These are phyloP conservation scores for Cercospora sp. DNA, from an alignment of 2,329 filamentous ascomycete species.

Conservation along the genomic window DNA sequence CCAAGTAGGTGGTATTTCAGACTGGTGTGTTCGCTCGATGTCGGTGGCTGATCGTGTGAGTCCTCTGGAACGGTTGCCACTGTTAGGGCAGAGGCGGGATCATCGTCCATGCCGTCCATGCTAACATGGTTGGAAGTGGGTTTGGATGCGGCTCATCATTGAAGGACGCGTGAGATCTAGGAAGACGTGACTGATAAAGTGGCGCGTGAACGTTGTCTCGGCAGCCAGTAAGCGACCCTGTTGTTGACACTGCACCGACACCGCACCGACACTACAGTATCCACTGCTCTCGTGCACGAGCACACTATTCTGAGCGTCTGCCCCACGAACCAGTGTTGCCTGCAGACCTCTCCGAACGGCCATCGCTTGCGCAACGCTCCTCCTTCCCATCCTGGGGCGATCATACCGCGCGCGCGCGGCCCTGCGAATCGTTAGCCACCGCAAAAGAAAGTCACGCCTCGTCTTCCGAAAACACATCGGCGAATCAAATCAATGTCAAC, in stretches of 20 bases:
- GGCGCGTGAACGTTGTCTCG: not conserved
- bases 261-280: no score
- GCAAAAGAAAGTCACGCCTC: not conserved
- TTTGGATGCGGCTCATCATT: not conserved
- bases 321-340: no score
- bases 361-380: not conserved
- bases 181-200: not conserved
- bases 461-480: not conserved
- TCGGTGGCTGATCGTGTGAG: conserved; percentile 6
- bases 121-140: not conserved
- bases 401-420: no score
- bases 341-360: not conserved
- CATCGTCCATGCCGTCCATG: not conserved
- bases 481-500: not conserved
- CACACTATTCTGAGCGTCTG: no score
- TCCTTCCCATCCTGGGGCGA: not conserved
- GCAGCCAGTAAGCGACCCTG: not conserved
- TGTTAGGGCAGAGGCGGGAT: not conserved
- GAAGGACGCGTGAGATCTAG: not conserved
- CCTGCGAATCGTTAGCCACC: not conserved
- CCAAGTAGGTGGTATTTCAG: conserved; percentile 89
- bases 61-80: not conserved
- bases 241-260: not conserved
- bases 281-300: not conserved
- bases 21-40: conserved; percentile 56